Base-by-base conservation (phyloP, 805 yeast genomes). In the Lipomyces orientalis region DNA sequence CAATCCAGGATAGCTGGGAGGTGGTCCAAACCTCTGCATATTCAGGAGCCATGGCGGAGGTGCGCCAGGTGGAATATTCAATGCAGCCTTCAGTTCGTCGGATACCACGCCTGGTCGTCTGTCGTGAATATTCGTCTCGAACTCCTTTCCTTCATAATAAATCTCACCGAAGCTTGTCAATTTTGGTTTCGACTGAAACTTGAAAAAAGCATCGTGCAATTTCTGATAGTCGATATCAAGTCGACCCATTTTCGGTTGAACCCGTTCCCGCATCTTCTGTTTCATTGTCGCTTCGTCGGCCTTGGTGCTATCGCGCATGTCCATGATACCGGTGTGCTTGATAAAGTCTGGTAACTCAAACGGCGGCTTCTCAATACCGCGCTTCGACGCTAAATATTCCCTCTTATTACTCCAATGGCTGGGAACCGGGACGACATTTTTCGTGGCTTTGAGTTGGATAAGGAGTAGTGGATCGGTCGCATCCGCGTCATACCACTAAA, bases 211-310 rank as follows among this genome's bases (percentile, higher is more conserved):
- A 76, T 91, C 90, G 75, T 91, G 88, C 25, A 94, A 78, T 70
- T 87, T 90, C 69, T 86, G 88, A 76, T 90, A 93, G 77, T 94
- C 98, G 31, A 95, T 85, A 76, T 94, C 98, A 29, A 94, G 77
- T 62, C 87, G 82, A 0, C 96, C 96, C 87, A 92, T 82, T 76
- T 91, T 91, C 0, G 97, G 97, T 76, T 91, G 97, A 0, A 93
- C 96, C 61, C 90, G 83, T 65, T 90, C 94, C 69, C 98, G 83
- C 76, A 89, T 89, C 74, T 85, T 83, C 74, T 90, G 95, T 75
- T 90, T 88, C 72, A 92, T 76, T 0, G 87, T 82, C 14, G 85
- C 80, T 1, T 76, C 76, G 35, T 68, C 73, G 2, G 73, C 77
- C 16, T 79, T 78, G 4, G 80, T 76, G 70, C 87, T 86, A 64